Conservation (phyloP, 2,329 filamentous ascomycete species). For the Teratosphaeria viscida region DNA sequence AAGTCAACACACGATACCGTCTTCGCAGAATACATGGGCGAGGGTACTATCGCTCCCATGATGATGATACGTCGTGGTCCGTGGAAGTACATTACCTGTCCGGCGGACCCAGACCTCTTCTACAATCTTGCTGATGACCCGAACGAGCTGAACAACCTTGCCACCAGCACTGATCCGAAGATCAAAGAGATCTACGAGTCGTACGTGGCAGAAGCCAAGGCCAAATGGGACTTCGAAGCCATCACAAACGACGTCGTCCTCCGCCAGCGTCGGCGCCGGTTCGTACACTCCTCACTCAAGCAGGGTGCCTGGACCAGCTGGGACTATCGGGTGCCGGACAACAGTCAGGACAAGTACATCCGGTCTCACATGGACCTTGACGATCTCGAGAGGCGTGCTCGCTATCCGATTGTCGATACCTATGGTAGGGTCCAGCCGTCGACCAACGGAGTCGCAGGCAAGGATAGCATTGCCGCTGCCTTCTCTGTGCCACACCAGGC, state of each 20-base stretch:
- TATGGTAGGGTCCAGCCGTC: slow-evolving; percentile 26
- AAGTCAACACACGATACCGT: slow-evolving; percentile 68
- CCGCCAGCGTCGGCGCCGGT: slow-evolving; percentile 66
- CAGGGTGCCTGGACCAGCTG: slow-evolving; percentile 68
- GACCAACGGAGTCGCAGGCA: slow-evolving; percentile 8
- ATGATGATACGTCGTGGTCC: slow-evolving; percentile 87
- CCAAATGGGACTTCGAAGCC: slow-evolving; percentile 69
- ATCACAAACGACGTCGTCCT: slow-evolving; percentile 65
- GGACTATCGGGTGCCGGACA: slow-evolving; percentile 71
- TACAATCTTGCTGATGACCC: slow-evolving; percentile 72
- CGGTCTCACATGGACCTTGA: slow-evolving; percentile 73
- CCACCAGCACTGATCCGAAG: slow-evolving; percentile 29
- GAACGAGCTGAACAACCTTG: slow-evolving; percentile 64
- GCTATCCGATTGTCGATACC: slow-evolving; percentile 52
- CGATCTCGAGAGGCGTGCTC: slow-evolving; percentile 64
- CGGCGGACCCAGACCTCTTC: slow-evolving; percentile 72
- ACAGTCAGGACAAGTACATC: slow-evolving; percentile 61
- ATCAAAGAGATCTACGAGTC: slow-evolving; percentile 38
- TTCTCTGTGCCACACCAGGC: slow-evolving; percentile 22
- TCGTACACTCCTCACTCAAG: slow-evolving; percentile 72
- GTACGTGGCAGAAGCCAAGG: slow-evolving; percentile 63
- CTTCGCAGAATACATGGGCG: slow-evolving; percentile 91
- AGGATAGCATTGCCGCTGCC: slow-evolving; percentile 10
- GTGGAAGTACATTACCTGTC: slow-evolving; percentile 87
- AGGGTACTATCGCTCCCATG: slow-evolving; percentile 77